A percentile compares a stretch with the other conserved stretches of the same genome.
Evolutionary conservation across 805 yeast genomes (phyloP).

Genomic region (Pichia gijzeniarum): DNA sequence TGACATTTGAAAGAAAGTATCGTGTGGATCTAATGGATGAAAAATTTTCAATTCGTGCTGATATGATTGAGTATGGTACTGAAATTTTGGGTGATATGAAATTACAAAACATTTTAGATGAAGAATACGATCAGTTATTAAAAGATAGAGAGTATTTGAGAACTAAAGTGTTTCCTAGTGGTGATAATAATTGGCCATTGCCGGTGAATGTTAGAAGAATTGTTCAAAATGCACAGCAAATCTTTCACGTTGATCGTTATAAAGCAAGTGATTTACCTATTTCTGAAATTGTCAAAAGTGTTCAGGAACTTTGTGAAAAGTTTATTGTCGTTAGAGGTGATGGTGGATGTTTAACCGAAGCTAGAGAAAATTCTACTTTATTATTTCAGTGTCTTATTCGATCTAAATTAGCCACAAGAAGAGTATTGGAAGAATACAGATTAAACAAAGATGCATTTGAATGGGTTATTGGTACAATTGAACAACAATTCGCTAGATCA

Average conservation of each 20-base stretch:
- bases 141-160: constrained; percentile 78
- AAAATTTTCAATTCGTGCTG: constrained; percentile 52
- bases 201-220: constrained; percentile 97
- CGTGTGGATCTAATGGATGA: constrained; percentile 79
- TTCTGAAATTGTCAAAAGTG: constrained; percentile 70
- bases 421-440: constrained; percentile 87
- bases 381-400: constrained; percentile 88
- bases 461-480: constrained; percentile 94
- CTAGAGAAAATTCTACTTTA: constrained; percentile 86
- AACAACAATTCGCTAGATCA: constrained; percentile 86
- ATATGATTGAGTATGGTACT: constrained; percentile 79
- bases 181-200: constrained; percentile 95
- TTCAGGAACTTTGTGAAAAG: constrained; percentile 58
- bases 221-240: constrained; percentile 94
- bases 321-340: constrained; percentile 79
- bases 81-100: constrained; percentile 87
- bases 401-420: constrained; percentile 84
- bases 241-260: constrained; percentile 86
- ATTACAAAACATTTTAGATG: constrained; percentile 73
- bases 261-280: constrained; percentile 87
- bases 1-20: constrained; percentile 73
- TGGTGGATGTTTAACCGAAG: constrained; percentile 65
- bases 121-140: constrained; percentile 71
- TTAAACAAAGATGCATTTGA: constrained; percentile 81
- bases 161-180: constrained; percentile 75